Base-by-base conservation (phyloP, 768 basidiomycete genomes). In the Termitomyces titanicus region DNA sequence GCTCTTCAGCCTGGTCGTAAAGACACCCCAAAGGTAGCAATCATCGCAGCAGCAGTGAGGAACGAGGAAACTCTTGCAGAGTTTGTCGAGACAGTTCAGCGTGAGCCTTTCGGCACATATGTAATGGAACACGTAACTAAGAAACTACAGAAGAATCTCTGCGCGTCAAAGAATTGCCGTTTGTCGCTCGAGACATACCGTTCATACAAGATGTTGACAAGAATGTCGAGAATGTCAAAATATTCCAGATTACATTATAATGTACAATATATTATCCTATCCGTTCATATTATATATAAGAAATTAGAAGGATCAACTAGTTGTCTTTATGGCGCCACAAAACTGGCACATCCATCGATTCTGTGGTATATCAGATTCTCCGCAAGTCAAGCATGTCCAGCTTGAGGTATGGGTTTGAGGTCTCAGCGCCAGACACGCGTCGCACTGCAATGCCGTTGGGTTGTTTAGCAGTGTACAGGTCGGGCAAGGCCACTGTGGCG, bases 291-390 rank as follows among this genome's bases (percentile, higher is more conserved):
- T 2, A 44, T 31, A 35, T 17, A 47, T 3, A 3, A 25, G 22
- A 34, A 52, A 38, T 47, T 33, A 17, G 11, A 15, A 27, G 7
- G 44, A 54, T 71, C 64, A 76, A 58, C 72, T 76, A 13, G 50
- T 61, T 18, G 64, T 53, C 59, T 91, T 92, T 49, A 92, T 76
- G 18, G 74, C 71, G 15, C 90, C 90, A 65, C 92, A 94, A 52
- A 76, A 79, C 15, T 70, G 69, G 72, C 93, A 94, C 46, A 83
- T 85, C 90, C 88, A 94, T 57, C 83, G 79, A 20, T 84, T 77
- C 57, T 81, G 79, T 2, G 80, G 77, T 67, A 84, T 86, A 24
- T 79, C 83, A 33, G 64, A 67, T 66, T 87, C 81, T 22, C 84
- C 82, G 58, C 90, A 94, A 20, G 74, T 70, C 11, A 73, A 66